phyloP scores from a whole-genome alignment of 2,329 filamentous ascomycete species.

The Apiospora arundinis region DNA sequence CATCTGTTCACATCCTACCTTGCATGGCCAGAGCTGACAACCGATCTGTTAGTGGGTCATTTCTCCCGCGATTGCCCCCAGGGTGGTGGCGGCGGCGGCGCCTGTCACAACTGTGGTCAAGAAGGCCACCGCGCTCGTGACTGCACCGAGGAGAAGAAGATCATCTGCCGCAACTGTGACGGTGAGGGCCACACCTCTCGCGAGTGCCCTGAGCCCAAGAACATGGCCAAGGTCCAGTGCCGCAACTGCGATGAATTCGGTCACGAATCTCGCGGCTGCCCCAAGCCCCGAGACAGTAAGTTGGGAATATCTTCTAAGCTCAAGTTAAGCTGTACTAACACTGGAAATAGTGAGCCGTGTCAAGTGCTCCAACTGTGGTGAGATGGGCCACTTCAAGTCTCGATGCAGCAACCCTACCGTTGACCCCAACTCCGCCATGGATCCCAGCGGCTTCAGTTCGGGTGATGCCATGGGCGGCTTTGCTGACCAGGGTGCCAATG shows the following conservation, averaged over 20 bases:
- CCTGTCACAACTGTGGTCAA: constrained; percentile 67
- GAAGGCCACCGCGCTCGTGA: constrained; percentile 64
- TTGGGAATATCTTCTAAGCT: constrained; percentile 21
- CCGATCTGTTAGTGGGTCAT: constrained; percentile 57
- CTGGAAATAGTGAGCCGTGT: constrained; percentile 52
- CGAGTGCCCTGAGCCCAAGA: constrained; percentile 62
- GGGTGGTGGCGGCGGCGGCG: constrained; percentile 56
- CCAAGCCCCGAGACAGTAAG: constrained; percentile 62
- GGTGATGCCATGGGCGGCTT: constrained; percentile 25
- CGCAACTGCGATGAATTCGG: constrained; percentile 60
- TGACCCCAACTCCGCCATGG: constrained; percentile 29
- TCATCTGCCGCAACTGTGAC: constrained; percentile 66
- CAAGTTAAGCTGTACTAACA: constrained; percentile 31
- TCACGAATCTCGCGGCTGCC: constrained; percentile 56
- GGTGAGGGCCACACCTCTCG: constrained; percentile 65
- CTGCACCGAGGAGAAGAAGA: constrained; percentile 54
- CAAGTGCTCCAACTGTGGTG: constrained; percentile 63
- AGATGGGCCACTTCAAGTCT: constrained; percentile 52
- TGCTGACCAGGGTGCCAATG: constrained; percentile 24
- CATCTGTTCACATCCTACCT: neutral
- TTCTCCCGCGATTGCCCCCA: constrained; percentile 69
- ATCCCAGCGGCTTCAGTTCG: constrained; percentile 21
- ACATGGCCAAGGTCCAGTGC: constrained; percentile 50
- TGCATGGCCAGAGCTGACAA: constrained; percentile 22
- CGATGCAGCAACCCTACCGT: constrained; percentile 44